Percentiles rank a stretch among this genome's conserved stretches.
Conservation (phyloP, 1,284 basidiomycete genomes). For the Phlebopus sp. region DNA sequence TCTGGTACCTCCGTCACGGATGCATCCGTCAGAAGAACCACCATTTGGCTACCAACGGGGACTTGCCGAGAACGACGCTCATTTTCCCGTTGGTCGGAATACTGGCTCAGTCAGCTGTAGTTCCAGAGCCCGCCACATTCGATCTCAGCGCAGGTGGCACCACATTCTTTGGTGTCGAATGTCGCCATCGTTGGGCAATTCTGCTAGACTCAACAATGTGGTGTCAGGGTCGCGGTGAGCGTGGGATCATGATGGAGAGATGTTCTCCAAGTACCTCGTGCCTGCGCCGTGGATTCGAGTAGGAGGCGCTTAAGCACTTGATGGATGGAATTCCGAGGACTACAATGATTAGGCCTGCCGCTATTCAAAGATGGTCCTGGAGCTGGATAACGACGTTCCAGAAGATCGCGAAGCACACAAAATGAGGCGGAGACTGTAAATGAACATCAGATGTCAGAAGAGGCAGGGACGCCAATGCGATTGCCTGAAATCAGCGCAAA, state of each 20-base stretch:
- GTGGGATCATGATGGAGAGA: conserved; percentile 25
- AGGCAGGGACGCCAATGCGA: conserved; percentile 2
- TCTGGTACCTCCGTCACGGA: conserved; percentile 28
- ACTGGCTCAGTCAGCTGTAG: neutral
- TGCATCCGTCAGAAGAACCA: conserved; percentile 20
- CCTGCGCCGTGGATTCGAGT: conserved; percentile 23
- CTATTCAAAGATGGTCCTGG: neutral
- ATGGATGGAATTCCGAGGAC: conserved; percentile 31
- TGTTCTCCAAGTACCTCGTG: conserved; percentile 27
- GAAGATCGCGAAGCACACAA: conserved; percentile 17
- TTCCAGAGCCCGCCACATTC: conserved; percentile 2
- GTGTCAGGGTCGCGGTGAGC: conserved; percentile 25
- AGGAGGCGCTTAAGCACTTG: conserved; percentile 1
- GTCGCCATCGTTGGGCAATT: neutral
- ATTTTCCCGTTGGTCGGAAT: conserved; percentile 4
- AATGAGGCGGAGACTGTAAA: conserved; percentile 11
- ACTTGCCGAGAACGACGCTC: conserved; percentile 18
- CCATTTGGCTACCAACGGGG: conserved; percentile 19
- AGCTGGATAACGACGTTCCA: conserved; percentile 17
- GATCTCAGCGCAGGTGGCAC: conserved; percentile 8
- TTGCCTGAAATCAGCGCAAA: neutral
- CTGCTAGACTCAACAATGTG: conserved; percentile 2
- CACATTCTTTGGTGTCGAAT: no score
- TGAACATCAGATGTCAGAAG: conserved; percentile 1
- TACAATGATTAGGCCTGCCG: conserved; percentile 13